These are phyloP conservation scores for Beta macrorhiza DNA, from an alignment of 179 eudicot genomes.

Conservation along the genomic window DNA sequence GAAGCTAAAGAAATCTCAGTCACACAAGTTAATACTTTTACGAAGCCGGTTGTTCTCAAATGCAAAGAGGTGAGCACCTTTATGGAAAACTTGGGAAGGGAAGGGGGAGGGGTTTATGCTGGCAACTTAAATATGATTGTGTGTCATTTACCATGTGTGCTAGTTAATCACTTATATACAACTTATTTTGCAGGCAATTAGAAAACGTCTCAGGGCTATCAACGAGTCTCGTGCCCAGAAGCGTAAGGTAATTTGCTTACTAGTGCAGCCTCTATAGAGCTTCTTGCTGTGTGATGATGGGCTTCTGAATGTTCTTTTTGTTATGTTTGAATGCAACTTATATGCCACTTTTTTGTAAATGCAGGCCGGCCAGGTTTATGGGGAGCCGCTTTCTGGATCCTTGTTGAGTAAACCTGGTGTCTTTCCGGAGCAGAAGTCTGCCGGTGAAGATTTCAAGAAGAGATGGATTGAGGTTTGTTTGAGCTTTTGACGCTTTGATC, in stretches of 20 bases:
- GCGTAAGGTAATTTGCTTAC: constrained; percentile 65
- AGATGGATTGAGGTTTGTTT: constrained; percentile 95
- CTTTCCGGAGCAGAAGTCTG: constrained; percentile 82
- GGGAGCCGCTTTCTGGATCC: constrained; percentile 83
- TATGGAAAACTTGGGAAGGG: neutral
- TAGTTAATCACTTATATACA: neutral
- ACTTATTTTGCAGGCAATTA: constrained; percentile 64
- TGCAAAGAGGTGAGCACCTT: constrained; percentile 77
- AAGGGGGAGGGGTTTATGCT: neutral
- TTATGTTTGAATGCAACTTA: neutral
- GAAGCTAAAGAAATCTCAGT: constrained; percentile 58
- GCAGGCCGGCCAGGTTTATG: constrained; percentile 99
- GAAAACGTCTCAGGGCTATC: constrained; percentile 88
- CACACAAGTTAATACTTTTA: constrained; percentile 60
- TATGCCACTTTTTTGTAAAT: neutral
- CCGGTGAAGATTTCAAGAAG: constrained; percentile 81
- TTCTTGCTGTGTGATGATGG: constrained; percentile 1
- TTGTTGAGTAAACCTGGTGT: constrained; percentile 67
- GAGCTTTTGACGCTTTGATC: neutral
- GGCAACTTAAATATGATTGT: neutral
- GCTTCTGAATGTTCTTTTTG: neutral
- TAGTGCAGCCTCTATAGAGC: neutral
- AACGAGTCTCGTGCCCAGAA: constrained; percentile 95
- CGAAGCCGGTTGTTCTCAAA: constrained; percentile 62
- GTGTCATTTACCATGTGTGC: too few relatives aligned